These are phyloP conservation scores for Marchantia paleacea DNA, from an alignment of 225 moss, liverwort and hornwort genomes.

Conservation along the genomic window DNA sequence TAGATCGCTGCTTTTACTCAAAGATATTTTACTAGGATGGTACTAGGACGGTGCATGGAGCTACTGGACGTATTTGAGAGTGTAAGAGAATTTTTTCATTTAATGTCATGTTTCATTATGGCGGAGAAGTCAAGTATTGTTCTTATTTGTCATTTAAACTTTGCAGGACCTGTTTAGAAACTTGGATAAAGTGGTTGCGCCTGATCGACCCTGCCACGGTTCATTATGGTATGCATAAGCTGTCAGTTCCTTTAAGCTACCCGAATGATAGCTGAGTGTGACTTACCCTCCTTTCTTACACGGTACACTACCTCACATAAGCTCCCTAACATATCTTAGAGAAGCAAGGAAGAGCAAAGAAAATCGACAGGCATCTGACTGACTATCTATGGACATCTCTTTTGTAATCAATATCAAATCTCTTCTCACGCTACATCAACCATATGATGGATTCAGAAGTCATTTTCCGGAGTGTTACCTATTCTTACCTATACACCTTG, in stretches of 20 bases:
- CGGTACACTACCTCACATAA: not conserved
- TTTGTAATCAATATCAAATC: too few species aligned
- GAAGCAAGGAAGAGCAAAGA: too few species aligned
- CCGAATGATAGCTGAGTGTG: not conserved
- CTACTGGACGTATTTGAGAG: not conserved
- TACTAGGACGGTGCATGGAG: not conserved
- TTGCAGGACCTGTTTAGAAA: slow-evolving; percentile 71
- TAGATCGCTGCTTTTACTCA: not conserved
- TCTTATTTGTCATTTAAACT: slow-evolving; percentile 8
- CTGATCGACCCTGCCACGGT: slow-evolving; percentile 94
- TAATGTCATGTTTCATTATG: not conserved
- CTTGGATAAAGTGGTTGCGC: slow-evolving; percentile 79
- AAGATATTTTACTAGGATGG: not conserved
- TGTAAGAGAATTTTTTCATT: not conserved
- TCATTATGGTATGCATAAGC: slow-evolving; percentile 63
- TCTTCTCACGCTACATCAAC: too few species aligned
- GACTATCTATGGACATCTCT: too few species aligned
- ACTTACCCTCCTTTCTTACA: not conserved
- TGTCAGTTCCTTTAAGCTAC: not conserved
- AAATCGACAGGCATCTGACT: too few species aligned
- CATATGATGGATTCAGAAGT: too few species aligned
- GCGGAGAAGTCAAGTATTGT: not conserved
- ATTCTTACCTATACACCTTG: not conserved
- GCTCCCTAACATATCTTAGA: too few species aligned
- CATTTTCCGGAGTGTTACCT: not conserved